A percentile compares a stretch with the other conserved stretches of the same genome.
Evolutionary conservation across 805 yeast species (phyloP).

Genomic region (Wickerhamomyces bisporus): DNA sequence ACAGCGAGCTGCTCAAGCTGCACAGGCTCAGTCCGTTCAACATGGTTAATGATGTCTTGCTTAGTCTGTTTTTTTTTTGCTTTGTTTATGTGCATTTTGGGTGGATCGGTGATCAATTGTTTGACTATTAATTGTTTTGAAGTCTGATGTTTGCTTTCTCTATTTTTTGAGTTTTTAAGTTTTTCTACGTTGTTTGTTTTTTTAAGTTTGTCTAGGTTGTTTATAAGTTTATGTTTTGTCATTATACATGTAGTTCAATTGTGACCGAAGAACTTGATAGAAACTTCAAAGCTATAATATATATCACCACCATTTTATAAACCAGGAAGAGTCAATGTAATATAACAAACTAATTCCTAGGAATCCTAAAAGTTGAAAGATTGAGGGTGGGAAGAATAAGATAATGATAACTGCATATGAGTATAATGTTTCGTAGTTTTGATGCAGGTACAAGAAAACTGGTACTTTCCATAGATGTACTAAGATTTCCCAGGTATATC

Average conservation of each 20-base stretch:
- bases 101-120: no score
- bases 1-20: slow-evolving; percentile 7
- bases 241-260: neutral
- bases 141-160: no score
- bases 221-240: neutral
- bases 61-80: neutral
- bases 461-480: slow-evolving; percentile 20
- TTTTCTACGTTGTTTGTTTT: neutral
- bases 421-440: slow-evolving; percentile 6
- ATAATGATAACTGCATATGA: slow-evolving; percentile 11
- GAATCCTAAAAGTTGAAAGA: slow-evolving; percentile 12
- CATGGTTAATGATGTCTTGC: neutral
- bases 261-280: no score
- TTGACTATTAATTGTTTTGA: no score
- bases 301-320: slow-evolving; percentile 8
- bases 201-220: neutral
- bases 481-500: slow-evolving; percentile 28
- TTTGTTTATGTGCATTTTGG: neutral
- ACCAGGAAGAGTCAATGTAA: slow-evolving; percentile 11
- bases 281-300: no score
- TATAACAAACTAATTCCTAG: slow-evolving; percentile 7
- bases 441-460: slow-evolving; percentile 9
- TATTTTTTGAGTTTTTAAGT: no score
- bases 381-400: slow-evolving; percentile 17
- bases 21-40: slow-evolving; percentile 1